Evolutionary conservation across 139 green algal genomes (phyloP).

Genomic region (Chlorella sp.): DNA sequence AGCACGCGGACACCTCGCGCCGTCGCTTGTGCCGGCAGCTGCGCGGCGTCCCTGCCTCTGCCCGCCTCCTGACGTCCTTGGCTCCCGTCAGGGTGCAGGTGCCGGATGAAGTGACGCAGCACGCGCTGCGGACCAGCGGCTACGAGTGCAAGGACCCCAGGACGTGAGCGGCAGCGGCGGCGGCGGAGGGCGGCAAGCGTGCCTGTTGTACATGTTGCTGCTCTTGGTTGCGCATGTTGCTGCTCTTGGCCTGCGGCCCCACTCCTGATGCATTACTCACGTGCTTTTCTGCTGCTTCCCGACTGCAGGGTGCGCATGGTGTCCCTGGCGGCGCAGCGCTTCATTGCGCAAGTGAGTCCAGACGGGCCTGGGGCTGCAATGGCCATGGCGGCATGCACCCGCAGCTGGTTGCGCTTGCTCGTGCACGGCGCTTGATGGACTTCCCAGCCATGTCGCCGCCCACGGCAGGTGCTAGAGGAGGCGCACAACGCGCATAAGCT

Average conservation of each 20-base stretch:
- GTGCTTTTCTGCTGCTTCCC: background rate
- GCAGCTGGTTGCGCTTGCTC: background rate
- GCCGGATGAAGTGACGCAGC: conserved; percentile 59
- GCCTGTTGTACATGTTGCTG: too few species aligned
- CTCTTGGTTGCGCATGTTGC: too few species aligned
- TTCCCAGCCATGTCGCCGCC: conserved; percentile 5
- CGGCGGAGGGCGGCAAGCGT: background rate
- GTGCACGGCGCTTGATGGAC: background rate
- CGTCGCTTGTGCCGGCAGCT: background rate
- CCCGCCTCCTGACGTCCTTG: background rate
- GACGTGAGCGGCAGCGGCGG: conserved; percentile 30
- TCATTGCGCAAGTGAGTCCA: conserved; percentile 29
- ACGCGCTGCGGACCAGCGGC: conserved; percentile 39
- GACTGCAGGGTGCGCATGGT: conserved; percentile 50
- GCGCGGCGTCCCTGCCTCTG: background rate
- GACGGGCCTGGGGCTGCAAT: background rate
- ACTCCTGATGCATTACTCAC: background rate
- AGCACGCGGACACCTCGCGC: too few species aligned
- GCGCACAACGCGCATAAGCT: conserved; percentile 41
- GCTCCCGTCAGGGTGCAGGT: conserved; percentile 32
- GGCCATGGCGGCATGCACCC: background rate
- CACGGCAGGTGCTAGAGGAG: conserved; percentile 44
- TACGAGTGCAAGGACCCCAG: conserved; percentile 46
- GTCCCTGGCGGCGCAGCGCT: conserved; percentile 59
- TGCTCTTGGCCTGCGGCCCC: background rate